Conservation (phyloP, 768 basidiomycete species). For the Trametes cubensis region DNA sequence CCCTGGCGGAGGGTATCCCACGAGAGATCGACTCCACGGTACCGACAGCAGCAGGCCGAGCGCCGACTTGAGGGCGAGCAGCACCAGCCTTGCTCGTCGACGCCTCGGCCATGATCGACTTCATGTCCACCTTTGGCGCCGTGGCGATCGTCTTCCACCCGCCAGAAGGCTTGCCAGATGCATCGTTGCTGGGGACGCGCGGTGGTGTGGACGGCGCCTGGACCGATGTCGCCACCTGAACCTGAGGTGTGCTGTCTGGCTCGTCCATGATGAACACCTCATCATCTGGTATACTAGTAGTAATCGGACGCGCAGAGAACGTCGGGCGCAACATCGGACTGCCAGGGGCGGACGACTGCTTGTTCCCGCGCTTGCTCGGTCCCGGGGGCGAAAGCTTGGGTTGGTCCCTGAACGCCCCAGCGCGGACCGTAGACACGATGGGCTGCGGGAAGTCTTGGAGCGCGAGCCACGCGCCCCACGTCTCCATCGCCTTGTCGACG, state of each 20-base stretch:
- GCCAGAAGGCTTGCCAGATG: constrained; percentile 18
- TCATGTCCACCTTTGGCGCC: constrained; percentile 78
- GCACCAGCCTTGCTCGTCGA: constrained; percentile 36
- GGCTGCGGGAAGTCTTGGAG: constrained; percentile 67
- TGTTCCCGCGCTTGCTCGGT: constrained; percentile 20
- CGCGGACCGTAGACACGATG: constrained; percentile 41
- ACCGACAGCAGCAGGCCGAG: not conserved
- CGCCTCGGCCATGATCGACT: constrained; percentile 82
- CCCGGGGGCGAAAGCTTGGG: constrained; percentile 39
- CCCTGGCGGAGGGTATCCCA: constrained; percentile 9
- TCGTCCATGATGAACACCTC: constrained; percentile 90
- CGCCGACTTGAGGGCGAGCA: not conserved
- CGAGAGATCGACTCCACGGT: constrained; percentile 1
- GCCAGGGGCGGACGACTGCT: constrained; percentile 33
- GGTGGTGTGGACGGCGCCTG: constrained; percentile 7
- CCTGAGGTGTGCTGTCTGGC: constrained; percentile 44
- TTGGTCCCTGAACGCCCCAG: constrained; percentile 30
- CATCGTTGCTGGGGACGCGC: constrained; percentile 13
- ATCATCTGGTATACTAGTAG: constrained; percentile 41
- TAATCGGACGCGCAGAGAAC: constrained; percentile 24
- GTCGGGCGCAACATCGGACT: constrained; percentile 34
- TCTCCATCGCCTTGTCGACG: constrained; percentile 56
- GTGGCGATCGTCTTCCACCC: constrained; percentile 41
- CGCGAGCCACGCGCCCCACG: constrained; percentile 71
- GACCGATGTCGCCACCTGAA: not conserved